A percentile compares a stretch with the other conserved stretches of the same genome.
Evolutionary conservation across 2,329 filamentous ascomycete species (phyloP).

Genomic region (Aspergillus fumigatus): DNA sequence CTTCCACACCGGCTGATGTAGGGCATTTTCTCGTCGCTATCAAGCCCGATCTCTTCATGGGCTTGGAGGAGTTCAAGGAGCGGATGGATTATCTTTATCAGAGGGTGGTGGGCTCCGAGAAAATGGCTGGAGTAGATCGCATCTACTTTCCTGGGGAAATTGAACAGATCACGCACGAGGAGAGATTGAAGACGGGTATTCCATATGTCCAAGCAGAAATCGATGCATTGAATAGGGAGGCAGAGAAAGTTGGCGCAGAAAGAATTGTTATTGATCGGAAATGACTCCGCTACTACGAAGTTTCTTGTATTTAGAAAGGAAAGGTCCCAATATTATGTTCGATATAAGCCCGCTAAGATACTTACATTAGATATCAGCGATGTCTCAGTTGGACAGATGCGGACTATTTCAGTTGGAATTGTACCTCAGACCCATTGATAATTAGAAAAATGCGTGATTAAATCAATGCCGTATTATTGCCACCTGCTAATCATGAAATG

Average conservation of each 20-base stretch:
- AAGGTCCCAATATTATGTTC: not conserved
- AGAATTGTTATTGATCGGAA: not conserved
- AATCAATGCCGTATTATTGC: not conserved
- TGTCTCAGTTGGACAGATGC: not conserved
- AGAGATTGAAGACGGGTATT: constrained; percentile 41
- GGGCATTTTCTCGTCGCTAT: constrained; percentile 69
- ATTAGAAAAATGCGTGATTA: not conserved
- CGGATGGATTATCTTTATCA: constrained; percentile 56
- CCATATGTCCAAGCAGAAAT: constrained; percentile 48
- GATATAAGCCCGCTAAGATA: not conserved
- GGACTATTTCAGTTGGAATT: not conserved
- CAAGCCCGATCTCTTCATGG: constrained; percentile 71
- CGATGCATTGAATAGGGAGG: constrained; percentile 48
- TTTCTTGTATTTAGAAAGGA: not conserved
- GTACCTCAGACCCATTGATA: not conserved
- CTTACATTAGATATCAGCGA: not conserved
- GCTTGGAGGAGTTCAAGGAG: constrained; percentile 61
- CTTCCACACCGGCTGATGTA: constrained; percentile 63
- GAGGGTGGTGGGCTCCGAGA: constrained; percentile 50
- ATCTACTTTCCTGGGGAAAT: constrained; percentile 58
- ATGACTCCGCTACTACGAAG: not conserved
- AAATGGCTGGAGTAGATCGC: constrained; percentile 49
- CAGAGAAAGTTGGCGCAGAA: constrained; percentile 37
- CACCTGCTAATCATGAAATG: not conserved
- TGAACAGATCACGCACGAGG: constrained; percentile 47